phyloP scores from a whole-genome alignment of 345 rosid species.

The Orychophragmus violaceus region DNA sequence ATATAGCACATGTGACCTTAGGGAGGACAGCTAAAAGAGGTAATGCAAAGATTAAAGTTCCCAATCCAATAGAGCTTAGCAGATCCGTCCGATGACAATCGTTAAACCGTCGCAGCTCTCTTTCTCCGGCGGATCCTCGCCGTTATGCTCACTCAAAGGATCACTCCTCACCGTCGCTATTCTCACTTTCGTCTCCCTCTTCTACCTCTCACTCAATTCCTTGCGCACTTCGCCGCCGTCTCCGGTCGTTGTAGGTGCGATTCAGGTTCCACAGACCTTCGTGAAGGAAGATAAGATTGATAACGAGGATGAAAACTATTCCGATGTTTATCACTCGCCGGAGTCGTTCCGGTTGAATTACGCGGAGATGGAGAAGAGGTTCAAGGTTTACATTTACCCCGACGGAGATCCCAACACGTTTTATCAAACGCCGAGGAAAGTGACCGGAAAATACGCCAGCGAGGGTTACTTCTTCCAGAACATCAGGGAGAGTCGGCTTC shows the following conservation, averaged over 20 bases:
- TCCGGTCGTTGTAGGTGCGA: slow-evolving; percentile 17
- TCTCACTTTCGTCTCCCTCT: slow-evolving; percentile 60
- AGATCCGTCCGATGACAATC: slow-evolving; percentile 45
- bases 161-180: slow-evolving; percentile 59
- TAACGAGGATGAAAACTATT: slow-evolving; percentile 12
- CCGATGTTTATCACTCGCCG: slow-evolving; percentile 66
- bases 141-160: slow-evolving; percentile 54
- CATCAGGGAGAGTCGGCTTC: slow-evolving; percentile 67
- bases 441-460: slow-evolving; percentile 93
- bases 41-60: not conserved
- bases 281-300: not conserved
- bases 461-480: slow-evolving; percentile 97
- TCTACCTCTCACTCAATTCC: slow-evolving; percentile 61
- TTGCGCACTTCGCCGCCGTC: slow-evolving; percentile 37
- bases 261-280: slow-evolving; percentile 18
- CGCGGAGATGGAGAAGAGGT: slow-evolving; percentile 68
- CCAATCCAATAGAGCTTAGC: not conserved
- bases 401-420: slow-evolving; percentile 92
- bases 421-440: slow-evolving; percentile 88
- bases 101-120: slow-evolving; percentile 38
- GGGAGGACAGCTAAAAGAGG: not conserved
- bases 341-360: slow-evolving; percentile 57
- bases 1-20: not conserved
- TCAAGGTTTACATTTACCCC: slow-evolving; percentile 84
- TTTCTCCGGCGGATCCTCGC: slow-evolving; percentile 18